phyloP scores from a whole-genome alignment of 495 filamentous ascomycete species.

The Coniosporium apollinis region DNA sequence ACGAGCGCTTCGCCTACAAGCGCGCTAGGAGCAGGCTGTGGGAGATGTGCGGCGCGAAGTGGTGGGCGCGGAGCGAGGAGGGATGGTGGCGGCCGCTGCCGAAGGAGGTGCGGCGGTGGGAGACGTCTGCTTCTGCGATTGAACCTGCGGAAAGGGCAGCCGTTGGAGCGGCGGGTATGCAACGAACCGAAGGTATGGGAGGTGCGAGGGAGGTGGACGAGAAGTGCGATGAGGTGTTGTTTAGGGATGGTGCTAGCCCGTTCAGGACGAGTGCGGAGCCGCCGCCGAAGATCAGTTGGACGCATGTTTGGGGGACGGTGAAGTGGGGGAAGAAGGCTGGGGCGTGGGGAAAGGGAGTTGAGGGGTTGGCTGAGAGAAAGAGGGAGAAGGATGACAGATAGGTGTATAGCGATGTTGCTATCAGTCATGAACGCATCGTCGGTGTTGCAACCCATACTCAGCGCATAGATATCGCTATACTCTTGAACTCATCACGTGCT shows the following conservation, averaged over 20 bases:
- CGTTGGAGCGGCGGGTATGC: not conserved
- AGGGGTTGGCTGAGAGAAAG: slow-evolving; percentile 24
- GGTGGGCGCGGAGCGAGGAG: slow-evolving; percentile 37
- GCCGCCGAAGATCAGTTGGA: slow-evolving; percentile 31
- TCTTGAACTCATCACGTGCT: too few relatives aligned
- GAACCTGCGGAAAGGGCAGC: slow-evolving; percentile 1
- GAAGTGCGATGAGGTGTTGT: slow-evolving; percentile 12
- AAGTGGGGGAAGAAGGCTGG: slow-evolving; percentile 37
- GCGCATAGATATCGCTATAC: too few relatives aligned
- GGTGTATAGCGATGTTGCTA: too few relatives aligned
- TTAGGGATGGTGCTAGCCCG: slow-evolving; percentile 25
- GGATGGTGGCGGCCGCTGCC: slow-evolving; percentile 53
- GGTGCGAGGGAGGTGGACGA: slow-evolving; percentile 5
- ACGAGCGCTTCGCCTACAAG: slow-evolving; percentile 57
- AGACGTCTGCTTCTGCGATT: slow-evolving; percentile 16
- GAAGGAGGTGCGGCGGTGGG: slow-evolving; percentile 40
- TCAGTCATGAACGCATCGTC: too few relatives aligned
- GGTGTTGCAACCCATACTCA: too few relatives aligned
- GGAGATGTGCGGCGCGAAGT: slow-evolving; percentile 49
- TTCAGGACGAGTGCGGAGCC: slow-evolving; percentile 27
- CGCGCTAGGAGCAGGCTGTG: slow-evolving; percentile 48
- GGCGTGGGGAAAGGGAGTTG: slow-evolving; percentile 32
- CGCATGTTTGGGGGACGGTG: slow-evolving; percentile 36
- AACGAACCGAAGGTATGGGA: slow-evolving; percentile 9
- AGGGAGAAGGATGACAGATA: slow-evolving; percentile 11